These are phyloP conservation scores for Suillus placidus DNA, from an alignment of 768 basidiomycete species.

Conservation along the genomic window DNA sequence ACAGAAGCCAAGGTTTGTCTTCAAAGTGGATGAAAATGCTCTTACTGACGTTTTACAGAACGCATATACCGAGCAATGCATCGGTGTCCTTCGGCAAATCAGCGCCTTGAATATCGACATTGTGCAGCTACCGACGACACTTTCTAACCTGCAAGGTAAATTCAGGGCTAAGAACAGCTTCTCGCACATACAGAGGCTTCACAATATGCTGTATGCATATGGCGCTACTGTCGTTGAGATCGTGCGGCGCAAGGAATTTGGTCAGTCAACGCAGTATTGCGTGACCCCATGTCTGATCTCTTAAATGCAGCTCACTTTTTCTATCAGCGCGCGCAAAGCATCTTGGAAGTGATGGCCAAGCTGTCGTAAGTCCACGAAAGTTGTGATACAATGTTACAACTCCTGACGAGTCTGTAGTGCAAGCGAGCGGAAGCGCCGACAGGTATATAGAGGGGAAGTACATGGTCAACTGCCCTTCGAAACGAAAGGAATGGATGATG, in stretches of 20 bases:
- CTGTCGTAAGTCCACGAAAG: conserved; percentile 61
- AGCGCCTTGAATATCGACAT: conserved; percentile 82
- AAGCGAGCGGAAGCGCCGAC: conserved; percentile 79
- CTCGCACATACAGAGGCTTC: conserved; percentile 86
- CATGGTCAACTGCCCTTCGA: conserved; percentile 89
- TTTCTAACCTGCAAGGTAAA: conserved; percentile 68
- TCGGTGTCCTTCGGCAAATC: conserved; percentile 72
- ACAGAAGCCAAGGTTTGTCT: conserved; percentile 54
- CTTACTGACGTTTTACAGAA: conserved; percentile 53
- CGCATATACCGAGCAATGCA: conserved; percentile 65
- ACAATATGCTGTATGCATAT: conserved; percentile 90
- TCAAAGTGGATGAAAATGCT: background rate
- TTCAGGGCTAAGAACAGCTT: conserved; percentile 83
- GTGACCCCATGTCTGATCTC: conserved; percentile 7
- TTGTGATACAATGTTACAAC: background rate
- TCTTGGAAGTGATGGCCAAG: conserved; percentile 86
- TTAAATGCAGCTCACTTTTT: conserved; percentile 67
- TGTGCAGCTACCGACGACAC: conserved; percentile 65
- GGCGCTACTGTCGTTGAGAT: conserved; percentile 90
- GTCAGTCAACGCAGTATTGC: conserved; percentile 43
- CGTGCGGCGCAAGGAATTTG: conserved; percentile 87
- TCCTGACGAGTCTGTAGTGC: conserved; percentile 44
- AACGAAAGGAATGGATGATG: conserved; percentile 76
- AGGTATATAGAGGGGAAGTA: conserved; percentile 82
- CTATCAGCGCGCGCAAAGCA: conserved; percentile 74